Evolutionary conservation across 192 early-diverging fungal species (phyloP).

Genomic region (Umbelopsis isabellina): DNA sequence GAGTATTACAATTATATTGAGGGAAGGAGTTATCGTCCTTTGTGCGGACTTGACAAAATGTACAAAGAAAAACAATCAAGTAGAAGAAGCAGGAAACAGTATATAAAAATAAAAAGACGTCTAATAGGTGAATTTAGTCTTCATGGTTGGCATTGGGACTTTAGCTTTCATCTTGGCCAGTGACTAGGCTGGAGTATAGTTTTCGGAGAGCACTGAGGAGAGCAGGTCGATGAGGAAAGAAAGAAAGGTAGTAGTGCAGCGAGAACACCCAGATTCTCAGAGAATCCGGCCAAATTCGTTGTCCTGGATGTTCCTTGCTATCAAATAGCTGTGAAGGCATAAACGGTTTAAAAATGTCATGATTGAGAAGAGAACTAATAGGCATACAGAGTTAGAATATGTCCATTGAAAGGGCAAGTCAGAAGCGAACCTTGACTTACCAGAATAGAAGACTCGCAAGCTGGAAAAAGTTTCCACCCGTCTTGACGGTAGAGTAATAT

Average conservation of each 20-base stretch:
- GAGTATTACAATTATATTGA: no score
- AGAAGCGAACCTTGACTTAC: constrained; percentile 45
- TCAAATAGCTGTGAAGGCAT: constrained; percentile 40
- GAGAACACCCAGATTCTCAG: constrained; percentile 58
- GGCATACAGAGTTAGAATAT: constrained; percentile 15
- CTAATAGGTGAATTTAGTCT: neutral
- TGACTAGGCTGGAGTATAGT: constrained; percentile 6
- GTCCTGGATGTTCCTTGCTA: constrained; percentile 16
- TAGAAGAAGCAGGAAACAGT: no score
- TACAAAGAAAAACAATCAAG: no score
- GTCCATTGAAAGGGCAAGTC: neutral
- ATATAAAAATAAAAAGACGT: no score
- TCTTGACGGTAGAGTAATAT: constrained; percentile 77
- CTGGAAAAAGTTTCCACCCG: constrained; percentile 70
- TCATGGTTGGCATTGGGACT: neutral
- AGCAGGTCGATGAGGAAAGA: constrained; percentile 52
- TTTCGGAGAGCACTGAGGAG: constrained; percentile 45
- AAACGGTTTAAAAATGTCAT: constrained; percentile 55
- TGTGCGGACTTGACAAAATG: no score
- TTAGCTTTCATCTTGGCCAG: constrained; percentile 1
- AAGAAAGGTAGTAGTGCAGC: constrained; percentile 56
- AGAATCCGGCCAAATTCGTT: constrained; percentile 50
- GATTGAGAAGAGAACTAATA: constrained; percentile 47
- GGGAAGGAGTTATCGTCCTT: no score
- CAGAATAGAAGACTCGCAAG: constrained; percentile 70